These are phyloP conservation scores for Citrus australasica DNA, from an alignment of 345 rosid species.

Conservation along the genomic window DNA sequence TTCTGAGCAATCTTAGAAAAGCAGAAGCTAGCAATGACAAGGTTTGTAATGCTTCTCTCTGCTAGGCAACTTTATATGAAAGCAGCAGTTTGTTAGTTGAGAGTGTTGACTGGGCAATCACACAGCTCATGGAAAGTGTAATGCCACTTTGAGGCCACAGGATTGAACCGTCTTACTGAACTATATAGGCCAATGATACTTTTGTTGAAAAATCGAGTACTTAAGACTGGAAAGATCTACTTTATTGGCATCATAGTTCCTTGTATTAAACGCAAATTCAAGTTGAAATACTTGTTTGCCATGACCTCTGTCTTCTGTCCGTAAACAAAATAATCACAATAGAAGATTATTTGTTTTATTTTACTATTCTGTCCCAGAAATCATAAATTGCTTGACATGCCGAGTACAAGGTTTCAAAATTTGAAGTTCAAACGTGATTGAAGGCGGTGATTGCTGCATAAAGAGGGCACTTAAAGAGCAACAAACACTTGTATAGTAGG, in stretches of 20 bases:
- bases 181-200: not conserved
- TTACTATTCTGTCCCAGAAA: not conserved
- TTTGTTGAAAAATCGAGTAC: not conserved
- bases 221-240: not conserved
- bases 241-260: not conserved
- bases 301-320: not conserved
- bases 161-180: not conserved
- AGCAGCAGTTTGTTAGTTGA: not conserved
- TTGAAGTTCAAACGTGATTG: slow-evolving; percentile 33
- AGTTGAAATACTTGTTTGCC: not conserved
- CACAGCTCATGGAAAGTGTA: slow-evolving; percentile 11
- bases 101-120: slow-evolving; percentile 15
- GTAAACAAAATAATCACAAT: not conserved
- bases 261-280: slow-evolving; percentile 16
- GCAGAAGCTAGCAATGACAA: no score
- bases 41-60: not conserved
- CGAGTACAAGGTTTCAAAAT: not conserved
- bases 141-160: not conserved
- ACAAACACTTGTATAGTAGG: slow-evolving; percentile 3
- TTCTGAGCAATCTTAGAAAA: not conserved
- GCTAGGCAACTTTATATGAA: not conserved
- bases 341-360: not conserved
- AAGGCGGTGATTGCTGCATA: slow-evolving; percentile 37
- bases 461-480: slow-evolving; percentile 14
- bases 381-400: slow-evolving; percentile 5